Conservation (phyloP, 2,329 filamentous ascomycete species). For the Fusarium zealandicum region DNA sequence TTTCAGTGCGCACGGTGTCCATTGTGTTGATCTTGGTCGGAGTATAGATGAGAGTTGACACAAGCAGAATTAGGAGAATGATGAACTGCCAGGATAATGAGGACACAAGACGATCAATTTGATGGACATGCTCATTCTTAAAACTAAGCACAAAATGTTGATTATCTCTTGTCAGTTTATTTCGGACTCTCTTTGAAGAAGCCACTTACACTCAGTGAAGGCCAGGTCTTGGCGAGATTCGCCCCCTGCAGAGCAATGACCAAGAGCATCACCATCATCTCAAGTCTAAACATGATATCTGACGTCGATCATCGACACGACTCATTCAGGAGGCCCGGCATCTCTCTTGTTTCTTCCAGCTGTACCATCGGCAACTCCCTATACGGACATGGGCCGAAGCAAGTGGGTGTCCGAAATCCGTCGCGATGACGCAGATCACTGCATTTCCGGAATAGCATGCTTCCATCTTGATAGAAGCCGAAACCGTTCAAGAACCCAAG, state of each 20-base stretch:
- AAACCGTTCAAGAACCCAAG: too few species aligned
- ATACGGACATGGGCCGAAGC: not conserved
- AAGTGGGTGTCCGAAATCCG: not conserved
- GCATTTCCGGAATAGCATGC: not conserved
- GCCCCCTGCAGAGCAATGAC: not conserved
- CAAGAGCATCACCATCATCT: constrained; percentile 4
- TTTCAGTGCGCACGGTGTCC: not conserved
- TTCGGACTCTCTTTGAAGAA: not conserved
- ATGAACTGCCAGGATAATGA: not conserved
- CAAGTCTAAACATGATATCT: not conserved
- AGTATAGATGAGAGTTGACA: not conserved
- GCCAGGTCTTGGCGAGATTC: not conserved
- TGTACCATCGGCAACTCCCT: not conserved
- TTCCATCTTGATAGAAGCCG: not conserved
- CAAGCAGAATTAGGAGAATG: not conserved
- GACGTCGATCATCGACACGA: constrained; percentile 3
- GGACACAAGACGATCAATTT: not conserved
- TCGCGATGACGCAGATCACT: not conserved
- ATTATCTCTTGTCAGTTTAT: not conserved
- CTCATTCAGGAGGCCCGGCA: not conserved
- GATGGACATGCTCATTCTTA: not conserved
- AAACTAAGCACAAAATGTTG: constrained; percentile 3
- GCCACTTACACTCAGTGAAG: not conserved
- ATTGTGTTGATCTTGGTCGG: not conserved
- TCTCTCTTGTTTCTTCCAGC: not conserved